Evolutionary conservation across 2,329 filamentous ascomycete species (phyloP), one percentile per base, ranked within the genome.

Genomic region (Fusarium lyarnte): DNA sequence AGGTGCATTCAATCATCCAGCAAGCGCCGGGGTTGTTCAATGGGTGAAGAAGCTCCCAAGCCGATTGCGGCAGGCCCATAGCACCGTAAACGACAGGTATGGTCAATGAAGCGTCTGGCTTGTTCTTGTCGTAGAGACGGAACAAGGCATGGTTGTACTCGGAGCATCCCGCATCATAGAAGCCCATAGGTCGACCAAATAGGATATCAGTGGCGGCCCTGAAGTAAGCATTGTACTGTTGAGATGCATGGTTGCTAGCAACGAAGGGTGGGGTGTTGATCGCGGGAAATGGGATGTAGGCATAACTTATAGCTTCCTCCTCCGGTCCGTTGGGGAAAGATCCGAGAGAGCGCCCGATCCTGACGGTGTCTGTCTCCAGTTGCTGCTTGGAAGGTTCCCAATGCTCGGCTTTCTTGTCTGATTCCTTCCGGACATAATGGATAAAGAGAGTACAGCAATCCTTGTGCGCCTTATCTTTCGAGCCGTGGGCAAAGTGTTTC

Each of bases 171-270:
- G 2, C n/a, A 67, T 60, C 3, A 17, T 59, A 16, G 19, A 49
- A n/a, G n/a, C 39, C n/a, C n/a, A 49, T n/a, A 16, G 54, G 54
- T 13, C 31, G 31, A 3, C 77, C 78, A 6, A 76, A 52, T 8
- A 81, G 42, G 9, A 81, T 74, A 7, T 80, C 76, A 10, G 78
- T 66, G 1, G 76, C 73, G 1, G 74, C 72, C 33, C 55, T 67
- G 23, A 82, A 53, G 31, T 76, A 75, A 1, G 55, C 57, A 42
- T 74, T 75, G 61, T 74, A 81, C 47, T 79, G 75, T 46, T 80
- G 74, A 17, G 73, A 69, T 4, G 68, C 77, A 66, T 75, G 80
- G 6, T 49, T 47, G 7, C 53, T 19, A 23, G 72, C 57, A 13
- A 33, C 29, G 25, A 76, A 77, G 7, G 10, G 35, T 2, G 21